Base-by-base conservation (phyloP, 225 moss, liverwort and hornwort species). In the Sphagnum contortum region DNA sequence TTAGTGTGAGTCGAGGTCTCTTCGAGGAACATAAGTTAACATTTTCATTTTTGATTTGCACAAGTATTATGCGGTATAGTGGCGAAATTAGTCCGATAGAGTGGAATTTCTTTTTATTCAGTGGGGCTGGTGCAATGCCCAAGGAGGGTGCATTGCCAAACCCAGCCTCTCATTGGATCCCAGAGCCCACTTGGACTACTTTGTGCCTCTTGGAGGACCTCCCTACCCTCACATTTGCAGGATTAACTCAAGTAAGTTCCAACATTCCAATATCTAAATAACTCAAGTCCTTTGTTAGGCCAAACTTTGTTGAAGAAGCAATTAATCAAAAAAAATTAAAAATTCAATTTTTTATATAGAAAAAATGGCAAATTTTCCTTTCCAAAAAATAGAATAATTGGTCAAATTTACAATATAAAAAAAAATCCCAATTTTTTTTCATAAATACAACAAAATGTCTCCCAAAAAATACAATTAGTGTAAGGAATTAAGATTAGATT, bases 1-100 rank as follows among this genome's bases (percentile, higher is more conserved):
- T 75, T 0, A 96, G 88, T 59, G 83, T 96, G 0, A 75, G 88
- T 5, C 67, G 92, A 29, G 95, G 95, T 12, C 71, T 96, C 0
- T 96, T 96, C 67, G 92, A 96, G 72, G 90, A 92, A 51, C 95
- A 96, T 49, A 96, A 96, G 59, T 59, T 96, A 7, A 96, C 88
- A 1, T 96, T 92, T 70, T 83, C 92, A 4, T 92, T 92, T 48
- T 72, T 96, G 9, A 96, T 96, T 8, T 92, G 90, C 4, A 81
- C 95, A 1, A 74, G 88, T 2, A 88, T 96, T 46, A 86, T 96
- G 89, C 81, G 78, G 9, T 68, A 65, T 29, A 62, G 67, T 0
- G 68, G 65, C 51, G 68, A 74, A 8, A 92, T 96, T 6, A 58
- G 80, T 49, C 68, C 80, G 2, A 3, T 70, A 0, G 95, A 96